Percentiles rank a stretch among this genome's conserved stretches.
Conservation (phyloP, 768 basidiomycete species). For the Suillus subalutaceus region DNA sequence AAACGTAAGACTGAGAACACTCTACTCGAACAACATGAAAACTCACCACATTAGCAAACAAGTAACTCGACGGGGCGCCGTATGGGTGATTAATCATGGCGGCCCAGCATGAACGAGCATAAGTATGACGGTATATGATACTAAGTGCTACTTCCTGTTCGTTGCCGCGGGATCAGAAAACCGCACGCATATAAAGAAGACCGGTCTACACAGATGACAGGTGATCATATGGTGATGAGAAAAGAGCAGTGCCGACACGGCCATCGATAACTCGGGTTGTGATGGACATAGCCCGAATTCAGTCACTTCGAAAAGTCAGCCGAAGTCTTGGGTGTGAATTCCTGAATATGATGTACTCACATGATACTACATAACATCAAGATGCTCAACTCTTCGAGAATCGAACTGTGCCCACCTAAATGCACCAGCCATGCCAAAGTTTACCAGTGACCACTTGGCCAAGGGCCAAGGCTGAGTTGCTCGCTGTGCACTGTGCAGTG, state of each 20-base stretch:
- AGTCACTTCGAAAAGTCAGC: not conserved
- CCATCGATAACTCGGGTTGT: not conserved
- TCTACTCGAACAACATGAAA: not conserved
- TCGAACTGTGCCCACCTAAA: not conserved
- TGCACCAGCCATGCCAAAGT: not conserved
- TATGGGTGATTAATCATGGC: conserved; percentile 35
- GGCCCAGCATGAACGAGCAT: conserved; percentile 4
- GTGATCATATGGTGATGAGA: not conserved
- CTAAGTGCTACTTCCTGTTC: not conserved
- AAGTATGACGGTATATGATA: not conserved
- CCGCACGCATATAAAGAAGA: not conserved
- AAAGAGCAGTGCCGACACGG: conserved; percentile 3
- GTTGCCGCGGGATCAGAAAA: not conserved
- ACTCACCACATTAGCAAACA: conserved; percentile 28
- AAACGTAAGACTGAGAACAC: not conserved
- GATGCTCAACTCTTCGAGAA: not conserved
- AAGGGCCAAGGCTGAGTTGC: not conserved
- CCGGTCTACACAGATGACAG: not conserved
- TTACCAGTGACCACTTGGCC: not conserved
- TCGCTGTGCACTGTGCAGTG: no score
- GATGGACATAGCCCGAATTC: not conserved
- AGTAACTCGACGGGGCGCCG: conserved; percentile 28
- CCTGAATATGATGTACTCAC: not conserved
- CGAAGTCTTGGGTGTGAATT: not conserved
- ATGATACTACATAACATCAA: not conserved